Evolutionary conservation across 371 early-diverging fungal genomes (phyloP).

Genomic region (Gilbertella persicaria): DNA sequence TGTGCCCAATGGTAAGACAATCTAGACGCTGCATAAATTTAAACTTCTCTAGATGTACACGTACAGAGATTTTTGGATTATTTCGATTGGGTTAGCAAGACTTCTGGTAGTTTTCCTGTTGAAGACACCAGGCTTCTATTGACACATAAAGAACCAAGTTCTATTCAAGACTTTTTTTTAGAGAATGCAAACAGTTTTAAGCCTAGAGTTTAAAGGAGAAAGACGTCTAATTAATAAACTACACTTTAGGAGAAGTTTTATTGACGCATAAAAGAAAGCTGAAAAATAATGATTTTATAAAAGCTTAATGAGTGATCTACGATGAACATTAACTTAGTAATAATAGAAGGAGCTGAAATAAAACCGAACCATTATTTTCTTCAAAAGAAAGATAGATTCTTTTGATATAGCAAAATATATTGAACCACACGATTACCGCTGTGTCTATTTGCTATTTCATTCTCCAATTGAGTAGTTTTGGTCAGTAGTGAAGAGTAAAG

Average conservation of each 20-base stretch:
- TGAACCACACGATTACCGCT: no score
- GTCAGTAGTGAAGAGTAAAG: no score
- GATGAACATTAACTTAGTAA: no score
- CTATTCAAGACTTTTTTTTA: constrained; percentile 33
- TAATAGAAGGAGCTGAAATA: no score
- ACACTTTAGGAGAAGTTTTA: no score
- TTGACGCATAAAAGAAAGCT: neutral
- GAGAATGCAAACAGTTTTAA: constrained; percentile 44
- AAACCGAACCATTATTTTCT: no score
- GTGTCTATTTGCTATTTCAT: no score
- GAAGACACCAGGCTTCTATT: constrained; percentile 27
- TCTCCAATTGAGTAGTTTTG: no score
- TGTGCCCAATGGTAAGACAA: constrained; percentile 30
- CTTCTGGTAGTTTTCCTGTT: constrained; percentile 32
- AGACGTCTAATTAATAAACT: neutral
- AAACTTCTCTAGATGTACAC: constrained; percentile 22
- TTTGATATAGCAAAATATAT: no score
- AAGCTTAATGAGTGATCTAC: no score
- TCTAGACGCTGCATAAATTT: neutral
- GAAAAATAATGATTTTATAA: no score
- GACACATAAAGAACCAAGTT: constrained; percentile 16
- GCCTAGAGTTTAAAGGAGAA: constrained; percentile 33
- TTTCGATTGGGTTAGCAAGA: constrained; percentile 43
- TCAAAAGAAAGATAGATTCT: no score
- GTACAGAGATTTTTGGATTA: constrained; percentile 39